Percentiles rank a stretch among this genome's conserved stretches.
phyloP scores from a whole-genome alignment of 2,329 filamentous ascomycete genomes.

The Aspergillus floridensis region DNA sequence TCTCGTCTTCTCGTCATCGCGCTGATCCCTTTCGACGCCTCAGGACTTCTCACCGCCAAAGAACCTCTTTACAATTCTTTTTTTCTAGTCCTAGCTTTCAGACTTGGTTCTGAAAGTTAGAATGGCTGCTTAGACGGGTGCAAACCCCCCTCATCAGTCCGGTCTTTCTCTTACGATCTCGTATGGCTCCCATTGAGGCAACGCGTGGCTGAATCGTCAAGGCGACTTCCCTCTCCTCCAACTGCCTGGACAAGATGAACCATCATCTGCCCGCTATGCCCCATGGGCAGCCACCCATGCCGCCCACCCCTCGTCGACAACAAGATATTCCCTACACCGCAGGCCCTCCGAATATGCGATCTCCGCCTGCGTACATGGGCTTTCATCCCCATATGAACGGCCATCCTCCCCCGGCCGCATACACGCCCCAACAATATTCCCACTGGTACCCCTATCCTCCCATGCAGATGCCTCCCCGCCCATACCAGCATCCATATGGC shows the following conservation, averaged over 20 bases:
- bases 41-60: slow-evolving; percentile 10
- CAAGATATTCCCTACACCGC: slow-evolving; percentile 46
- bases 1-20: not conserved
- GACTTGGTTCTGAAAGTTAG: slow-evolving; percentile 23
- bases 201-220: slow-evolving; percentile 38
- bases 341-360: slow-evolving; percentile 52
- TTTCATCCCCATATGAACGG: slow-evolving; percentile 58
- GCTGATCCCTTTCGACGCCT: slow-evolving; percentile 13
- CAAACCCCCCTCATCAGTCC: slow-evolving; percentile 17
- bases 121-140: slow-evolving; percentile 38
- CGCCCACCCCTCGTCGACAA: slow-evolving; percentile 48
- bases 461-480: slow-evolving; percentile 42
- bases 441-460: slow-evolving; percentile 48
- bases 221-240: slow-evolving; percentile 23
- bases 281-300: slow-evolving; percentile 52
- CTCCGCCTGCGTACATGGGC: slow-evolving; percentile 60
- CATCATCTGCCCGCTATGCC: slow-evolving; percentile 45
- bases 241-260: slow-evolving; percentile 44
- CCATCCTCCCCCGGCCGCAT: slow-evolving; percentile 45
- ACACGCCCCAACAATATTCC: slow-evolving; percentile 45
- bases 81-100: slow-evolving; percentile 2
- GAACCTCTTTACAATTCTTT: slow-evolving; percentile 1
- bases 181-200: slow-evolving; percentile 43
- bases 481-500: slow-evolving; percentile 38
- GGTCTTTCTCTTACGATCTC: slow-evolving; percentile 25